Base-by-base conservation (phyloP, 2,329 filamentous ascomycete genomes). In the Neonectria faginata region DNA sequence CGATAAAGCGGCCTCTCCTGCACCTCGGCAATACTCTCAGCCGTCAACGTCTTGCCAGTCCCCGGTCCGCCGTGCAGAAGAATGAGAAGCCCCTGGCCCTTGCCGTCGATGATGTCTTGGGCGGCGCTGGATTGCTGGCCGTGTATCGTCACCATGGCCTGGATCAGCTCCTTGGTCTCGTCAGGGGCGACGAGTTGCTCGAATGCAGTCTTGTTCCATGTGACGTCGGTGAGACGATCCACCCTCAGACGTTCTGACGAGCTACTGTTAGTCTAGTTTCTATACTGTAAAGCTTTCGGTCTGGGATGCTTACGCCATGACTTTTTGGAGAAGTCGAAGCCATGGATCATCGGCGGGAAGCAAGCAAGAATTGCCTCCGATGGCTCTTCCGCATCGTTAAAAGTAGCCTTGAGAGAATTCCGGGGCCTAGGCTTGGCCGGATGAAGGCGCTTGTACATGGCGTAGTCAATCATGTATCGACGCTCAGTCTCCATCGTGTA, bases 1-100 rank as follows among this genome's bases (percentile, higher is more conserved):
- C 67, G 57, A 22, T 70, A 70, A 1, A 70, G 16, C 3, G 67
- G 67, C 12, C 60, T 67, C 48, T 70, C 68, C 3, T 64, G 64
- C 1, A 65, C 39, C 12, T 70, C 67, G 0, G 67, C 67, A 12
- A 70, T 66, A 12, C 67, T 69, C 31, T 69, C 67, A 0, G 67
- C 67, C 3, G 67, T 69, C 7, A 70, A 53, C 0, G 67, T 70
- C 51, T 70, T 70, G 0, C 57, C 57, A 2, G 51, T 61, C 1
- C 59, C 59, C 3, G 51, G 59, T 3, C 59, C 59, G 5, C 59
- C 59, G 18, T 61, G 59, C 3, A 61, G 44, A 9, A 61, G 33
- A 18, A 61, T 61, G n/a, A 61, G 20, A 50, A 61, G 59, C 7
- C 59, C 59, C 16, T 61, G 59, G 3, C 59, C 59, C 25, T 61